Evolutionary conservation across 2,329 filamentous ascomycete genomes (phyloP).

Genomic region (Aspergillus hiratsukae): DNA sequence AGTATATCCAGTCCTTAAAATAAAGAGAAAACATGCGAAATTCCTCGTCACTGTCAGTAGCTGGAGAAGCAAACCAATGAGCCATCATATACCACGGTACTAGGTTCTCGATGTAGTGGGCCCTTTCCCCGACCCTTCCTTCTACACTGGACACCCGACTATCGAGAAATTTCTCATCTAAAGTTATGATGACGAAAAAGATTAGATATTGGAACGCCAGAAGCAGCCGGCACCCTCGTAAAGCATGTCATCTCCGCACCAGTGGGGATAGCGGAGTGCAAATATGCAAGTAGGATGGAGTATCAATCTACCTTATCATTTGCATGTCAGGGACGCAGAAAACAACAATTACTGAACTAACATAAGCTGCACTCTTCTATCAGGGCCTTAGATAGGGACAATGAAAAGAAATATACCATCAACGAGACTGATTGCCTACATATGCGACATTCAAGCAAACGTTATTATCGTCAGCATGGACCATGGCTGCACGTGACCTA

Average conservation of each 20-base stretch:
- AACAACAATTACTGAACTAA: neutral
- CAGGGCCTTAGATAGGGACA: no score
- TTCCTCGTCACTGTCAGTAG: neutral
- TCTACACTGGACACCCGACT: neutral
- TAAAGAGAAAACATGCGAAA: neutral
- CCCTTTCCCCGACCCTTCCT: neutral
- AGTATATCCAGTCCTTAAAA: neutral
- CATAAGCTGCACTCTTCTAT: no score
- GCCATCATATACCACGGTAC: neutral
- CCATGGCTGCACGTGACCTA: slow-evolving; percentile 13
- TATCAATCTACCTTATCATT: neutral
- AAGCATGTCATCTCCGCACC: slow-evolving; percentile 16
- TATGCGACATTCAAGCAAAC: neutral
- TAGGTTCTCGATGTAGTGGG: neutral
- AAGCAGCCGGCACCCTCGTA: neutral
- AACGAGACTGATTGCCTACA: no score
- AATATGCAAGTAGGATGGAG: neutral
- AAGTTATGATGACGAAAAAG: neutral
- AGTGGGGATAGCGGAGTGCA: slow-evolving; percentile 14
- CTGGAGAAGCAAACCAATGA: neutral
- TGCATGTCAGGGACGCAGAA: neutral
- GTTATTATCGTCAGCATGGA: neutral
- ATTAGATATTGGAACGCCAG: neutral
- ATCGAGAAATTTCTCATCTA: neutral
- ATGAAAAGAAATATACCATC: no score